Base-by-base conservation (phyloP, 2,329 filamentous ascomycete species). In the Emmonsia crescens region DNA sequence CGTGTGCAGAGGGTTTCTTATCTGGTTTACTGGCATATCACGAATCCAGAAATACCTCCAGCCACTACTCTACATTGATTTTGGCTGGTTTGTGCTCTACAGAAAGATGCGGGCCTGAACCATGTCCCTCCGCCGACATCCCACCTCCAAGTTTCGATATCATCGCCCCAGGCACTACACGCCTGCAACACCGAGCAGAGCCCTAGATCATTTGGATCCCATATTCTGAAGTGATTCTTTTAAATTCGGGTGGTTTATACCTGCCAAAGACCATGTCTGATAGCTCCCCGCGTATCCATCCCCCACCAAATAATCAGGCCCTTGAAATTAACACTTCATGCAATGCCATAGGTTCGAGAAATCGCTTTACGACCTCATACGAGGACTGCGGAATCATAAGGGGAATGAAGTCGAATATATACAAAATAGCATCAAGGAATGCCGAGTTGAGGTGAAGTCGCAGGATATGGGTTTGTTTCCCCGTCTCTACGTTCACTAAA, bases 361-460 rank as follows among this genome's bases (percentile, higher is more conserved):
- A 78, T 96, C 94, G 49, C 85, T 99, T 24, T 96, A 96, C 77
- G 93, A 97, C 85, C 92, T 99, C 81, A 99, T 99, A 71, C 85
- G 92, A 77, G 94, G 94, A 70, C 81, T 99, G 72, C 88, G 94
- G 67, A 94, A 93, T 74, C 92, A 97, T 79, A 96, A 96, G 76
- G 93, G 93, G 69, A 89, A 87, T 72, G 94, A 99, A 78, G 89
- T 88, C 74, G 91, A 95, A 73, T 99, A 97, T 76, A 95, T 99
- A 63, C 89, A 96, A 73, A 88, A 90, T 75, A 91, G 88, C 71
- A 79, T 97, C 72, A 92, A 91, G 80, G 94, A 99, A 89, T 99
- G 94, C 76, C 90, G 92, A 69, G 82, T 86, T 71, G 94, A 99
- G 76, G 91, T 97, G 73, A 88, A 88, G 73, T 89, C 89, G 68